Evolutionary conservation across 768 basidiomycete genomes (phyloP).

Genomic region (Rubroboletus pulcherrimus): DNA sequence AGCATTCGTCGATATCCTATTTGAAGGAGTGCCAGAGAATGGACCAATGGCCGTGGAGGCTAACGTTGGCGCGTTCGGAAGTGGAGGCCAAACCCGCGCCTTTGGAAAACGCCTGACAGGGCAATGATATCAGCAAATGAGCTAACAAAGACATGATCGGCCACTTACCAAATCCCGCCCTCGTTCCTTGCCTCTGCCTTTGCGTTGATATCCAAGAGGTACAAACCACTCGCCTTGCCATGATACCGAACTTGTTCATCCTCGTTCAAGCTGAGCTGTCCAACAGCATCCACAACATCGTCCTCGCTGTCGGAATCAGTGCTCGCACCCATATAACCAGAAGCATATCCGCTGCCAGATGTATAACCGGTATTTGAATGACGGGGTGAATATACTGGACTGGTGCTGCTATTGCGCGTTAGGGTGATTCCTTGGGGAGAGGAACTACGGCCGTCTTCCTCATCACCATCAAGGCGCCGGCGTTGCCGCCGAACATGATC

Average conservation of each 20-base stretch:
- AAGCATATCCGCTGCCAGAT: conserved; percentile 18
- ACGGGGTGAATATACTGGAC: conserved; percentile 17
- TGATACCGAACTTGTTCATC: conserved; percentile 84
- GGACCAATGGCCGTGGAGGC: conserved; percentile 5
- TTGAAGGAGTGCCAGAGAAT: background rate
- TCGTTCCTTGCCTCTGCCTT: conserved; percentile 64
- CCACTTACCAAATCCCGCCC: conserved; percentile 71
- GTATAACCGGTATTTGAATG: conserved; percentile 9
- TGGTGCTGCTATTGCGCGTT: conserved; percentile 16
- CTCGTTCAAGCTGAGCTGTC: conserved; percentile 85
- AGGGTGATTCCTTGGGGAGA: conserved; percentile 8
- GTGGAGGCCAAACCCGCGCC: conserved; percentile 84
- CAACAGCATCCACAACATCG: conserved; percentile 65
- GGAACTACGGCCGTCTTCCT: background rate
- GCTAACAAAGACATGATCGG: conserved; percentile 1
- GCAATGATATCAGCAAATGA: conserved; percentile 14
- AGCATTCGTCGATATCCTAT: conserved; percentile 6
- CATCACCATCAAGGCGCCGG: conserved; percentile 39
- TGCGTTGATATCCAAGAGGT: conserved; percentile 62
- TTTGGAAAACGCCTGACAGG: conserved; percentile 71
- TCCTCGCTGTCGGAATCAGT: conserved; percentile 38
- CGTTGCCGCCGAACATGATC: conserved; percentile 45
- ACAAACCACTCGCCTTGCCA: conserved; percentile 78
- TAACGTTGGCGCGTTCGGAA: conserved; percentile 27
- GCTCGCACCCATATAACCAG: conserved; percentile 30